phyloP scores from a whole-genome alignment of 345 rosid species.

The Dimocarpus longan region DNA sequence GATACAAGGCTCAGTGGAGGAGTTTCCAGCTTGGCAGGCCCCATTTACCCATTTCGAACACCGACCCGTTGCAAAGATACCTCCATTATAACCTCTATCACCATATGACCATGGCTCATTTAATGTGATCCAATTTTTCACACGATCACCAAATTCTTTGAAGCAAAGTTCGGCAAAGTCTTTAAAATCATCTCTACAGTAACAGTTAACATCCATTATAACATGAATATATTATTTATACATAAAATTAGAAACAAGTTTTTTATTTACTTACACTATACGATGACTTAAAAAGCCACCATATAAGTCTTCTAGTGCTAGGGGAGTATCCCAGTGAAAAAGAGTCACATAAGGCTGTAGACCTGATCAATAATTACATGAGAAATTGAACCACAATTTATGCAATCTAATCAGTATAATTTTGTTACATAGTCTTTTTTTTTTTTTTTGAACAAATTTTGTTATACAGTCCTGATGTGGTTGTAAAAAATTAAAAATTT shows the following conservation, averaged over 20 bases:
- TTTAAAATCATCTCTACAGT: conserved; percentile 22
- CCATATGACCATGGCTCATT: conserved; percentile 25
- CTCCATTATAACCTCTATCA: background rate
- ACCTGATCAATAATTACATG: conserved; percentile 16
- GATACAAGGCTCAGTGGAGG: conserved; percentile 37
- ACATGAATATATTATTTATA: too few species aligned
- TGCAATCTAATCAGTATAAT: too few species aligned
- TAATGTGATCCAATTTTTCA: conserved; percentile 27
- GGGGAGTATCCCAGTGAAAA: conserved; percentile 40
- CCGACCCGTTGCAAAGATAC: conserved; percentile 19
- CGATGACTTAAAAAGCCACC: conserved; percentile 30
- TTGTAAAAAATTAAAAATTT: too few species aligned
- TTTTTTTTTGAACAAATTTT: too few species aligned
- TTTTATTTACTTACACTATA: conserved; percentile 31
- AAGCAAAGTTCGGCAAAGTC: conserved; percentile 26
- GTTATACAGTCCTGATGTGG: too few species aligned
- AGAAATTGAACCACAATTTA: background rate
- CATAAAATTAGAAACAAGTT: too few species aligned
- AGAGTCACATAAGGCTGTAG: conserved; percentile 37
- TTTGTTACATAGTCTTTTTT: too few species aligned
- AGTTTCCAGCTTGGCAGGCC: conserved; percentile 26
- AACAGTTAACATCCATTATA: background rate
- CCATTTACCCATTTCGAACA: conserved; percentile 17
- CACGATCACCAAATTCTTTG: conserved; percentile 34
- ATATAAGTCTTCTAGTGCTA: conserved; percentile 35